Percentiles rank a stretch among this genome's conserved stretches.
Conservation (phyloP, 768 basidiomycete species). For the Mycena filopes region DNA sequence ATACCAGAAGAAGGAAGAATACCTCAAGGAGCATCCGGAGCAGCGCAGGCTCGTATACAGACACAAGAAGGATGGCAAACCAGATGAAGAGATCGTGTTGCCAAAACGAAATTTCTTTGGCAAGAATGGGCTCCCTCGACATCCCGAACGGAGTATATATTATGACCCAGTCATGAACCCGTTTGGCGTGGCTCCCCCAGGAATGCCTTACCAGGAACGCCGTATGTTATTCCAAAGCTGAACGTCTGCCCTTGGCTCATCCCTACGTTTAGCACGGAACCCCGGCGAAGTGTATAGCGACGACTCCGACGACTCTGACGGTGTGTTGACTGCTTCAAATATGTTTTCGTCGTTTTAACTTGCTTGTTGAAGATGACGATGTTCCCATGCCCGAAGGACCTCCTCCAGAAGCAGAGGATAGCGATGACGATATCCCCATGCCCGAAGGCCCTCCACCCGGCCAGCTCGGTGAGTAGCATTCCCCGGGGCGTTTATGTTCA, state of each 20-base stretch:
- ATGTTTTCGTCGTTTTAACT: neutral
- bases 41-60: slow-evolving; percentile 87
- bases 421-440: slow-evolving; percentile 90
- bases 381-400: slow-evolving; percentile 73
- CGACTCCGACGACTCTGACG: slow-evolving; percentile 61
- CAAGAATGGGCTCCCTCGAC: slow-evolving; percentile 85
- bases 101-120: slow-evolving; percentile 77
- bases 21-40: slow-evolving; percentile 93
- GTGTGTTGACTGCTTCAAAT: slow-evolving; percentile 33
- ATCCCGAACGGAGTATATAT: slow-evolving; percentile 93
- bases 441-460: slow-evolving; percentile 83
- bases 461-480: slow-evolving; percentile 31
- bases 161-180: slow-evolving; percentile 96
- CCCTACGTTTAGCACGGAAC: slow-evolving; percentile 57
- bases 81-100: slow-evolving; percentile 51
- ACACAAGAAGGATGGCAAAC: slow-evolving; percentile 54
- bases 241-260: slow-evolving; percentile 7
- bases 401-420: slow-evolving; percentile 65
- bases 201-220: slow-evolving; percentile 94
- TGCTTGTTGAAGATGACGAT: slow-evolving; percentile 56
- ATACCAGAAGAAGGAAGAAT: slow-evolving; percentile 90
- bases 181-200: slow-evolving; percentile 92
- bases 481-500: neutral
- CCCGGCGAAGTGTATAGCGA: slow-evolving; percentile 74
- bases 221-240: slow-evolving; percentile 62